Percentiles rank a stretch among this genome's conserved stretches.
phyloP scores from a whole-genome alignment of 495 filamentous ascomycete species.

The Penicillium ochrochloron region DNA sequence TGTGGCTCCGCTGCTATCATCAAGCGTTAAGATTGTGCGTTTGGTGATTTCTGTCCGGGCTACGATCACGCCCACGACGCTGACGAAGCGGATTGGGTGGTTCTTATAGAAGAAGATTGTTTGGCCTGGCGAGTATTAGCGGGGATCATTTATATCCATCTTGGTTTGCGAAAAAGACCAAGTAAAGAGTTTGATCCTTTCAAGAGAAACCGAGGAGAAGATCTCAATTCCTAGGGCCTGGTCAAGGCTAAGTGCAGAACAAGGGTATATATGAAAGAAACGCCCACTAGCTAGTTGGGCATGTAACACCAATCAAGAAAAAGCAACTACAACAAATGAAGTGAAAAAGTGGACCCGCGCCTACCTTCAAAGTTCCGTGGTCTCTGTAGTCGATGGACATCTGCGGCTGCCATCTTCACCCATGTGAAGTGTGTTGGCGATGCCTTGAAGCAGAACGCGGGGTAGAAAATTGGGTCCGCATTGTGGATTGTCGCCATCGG shows the following conservation, averaged over 20 bases:
- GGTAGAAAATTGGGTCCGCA: constrained; percentile 63
- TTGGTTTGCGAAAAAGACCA: background rate
- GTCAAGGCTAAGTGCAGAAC: background rate
- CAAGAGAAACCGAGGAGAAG: background rate
- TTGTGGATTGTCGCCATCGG: constrained; percentile 39
- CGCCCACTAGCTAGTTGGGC: background rate
- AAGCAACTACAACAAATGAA: constrained; percentile 7
- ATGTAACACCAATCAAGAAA: background rate
- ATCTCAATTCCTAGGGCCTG: background rate
- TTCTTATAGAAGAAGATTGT: constrained; percentile 79
- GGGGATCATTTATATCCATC: background rate
- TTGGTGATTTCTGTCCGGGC: constrained; percentile 68
- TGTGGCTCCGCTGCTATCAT: constrained; percentile 82
- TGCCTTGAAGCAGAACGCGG: constrained; percentile 79
- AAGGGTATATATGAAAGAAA: background rate
- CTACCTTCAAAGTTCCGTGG: constrained; percentile 71
- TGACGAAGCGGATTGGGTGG: constrained; percentile 88
- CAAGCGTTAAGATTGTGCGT: constrained; percentile 69
- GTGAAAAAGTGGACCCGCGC: constrained; percentile 18
- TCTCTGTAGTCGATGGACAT: constrained; percentile 64
- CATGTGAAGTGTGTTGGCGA: constrained; percentile 84
- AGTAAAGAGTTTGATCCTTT: background rate
- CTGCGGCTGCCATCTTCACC: constrained; percentile 75
- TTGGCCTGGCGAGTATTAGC: constrained; percentile 54
- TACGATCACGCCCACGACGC: constrained; percentile 75